phyloP scores from a whole-genome alignment of 164 flowering plant species.

The Vitis rupestris region DNA sequence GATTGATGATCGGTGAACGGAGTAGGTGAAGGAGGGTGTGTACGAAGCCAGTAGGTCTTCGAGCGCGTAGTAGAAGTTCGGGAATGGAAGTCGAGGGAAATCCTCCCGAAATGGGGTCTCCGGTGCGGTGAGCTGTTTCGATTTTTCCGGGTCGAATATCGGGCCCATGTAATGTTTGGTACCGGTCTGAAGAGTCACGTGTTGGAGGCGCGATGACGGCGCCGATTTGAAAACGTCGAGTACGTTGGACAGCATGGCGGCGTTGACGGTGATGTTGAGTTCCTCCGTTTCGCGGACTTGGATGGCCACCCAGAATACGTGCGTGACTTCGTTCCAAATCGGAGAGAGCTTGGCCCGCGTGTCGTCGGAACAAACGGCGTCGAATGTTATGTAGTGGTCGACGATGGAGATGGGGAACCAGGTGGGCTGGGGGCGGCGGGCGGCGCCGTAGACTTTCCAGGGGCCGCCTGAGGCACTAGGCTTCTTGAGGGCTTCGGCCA shows the following conservation, averaged over 20 bases:
- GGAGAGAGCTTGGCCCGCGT: slow-evolving; percentile 23
- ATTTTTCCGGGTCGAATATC: slow-evolving; percentile 9
- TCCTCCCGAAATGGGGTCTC: slow-evolving; percentile 29
- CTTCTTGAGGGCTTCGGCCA: slow-evolving; percentile 34
- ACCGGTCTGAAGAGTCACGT: slow-evolving; percentile 40
- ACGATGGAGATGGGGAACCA: slow-evolving; percentile 36
- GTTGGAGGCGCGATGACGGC: slow-evolving; percentile 15
- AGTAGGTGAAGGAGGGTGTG: slow-evolving; percentile 19
- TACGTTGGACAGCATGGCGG: slow-evolving; percentile 32
- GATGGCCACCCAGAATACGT: slow-evolving; percentile 40
- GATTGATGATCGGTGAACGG: slow-evolving; percentile 35
- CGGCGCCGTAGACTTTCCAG: slow-evolving; percentile 40
- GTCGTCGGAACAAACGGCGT: slow-evolving; percentile 20
- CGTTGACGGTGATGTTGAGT: slow-evolving; percentile 16
- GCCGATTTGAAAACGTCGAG: slow-evolving; percentile 18
- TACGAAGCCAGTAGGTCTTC: slow-evolving; percentile 29
- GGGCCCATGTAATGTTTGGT: slow-evolving; percentile 50
- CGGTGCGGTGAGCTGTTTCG: background rate
- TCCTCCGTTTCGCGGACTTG: slow-evolving; percentile 19
- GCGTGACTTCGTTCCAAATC: slow-evolving; percentile 24
- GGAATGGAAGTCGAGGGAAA: slow-evolving; percentile 23
- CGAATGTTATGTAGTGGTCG: slow-evolving; percentile 24
- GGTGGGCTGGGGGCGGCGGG: slow-evolving; percentile 29
- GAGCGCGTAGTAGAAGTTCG: slow-evolving; percentile 30
- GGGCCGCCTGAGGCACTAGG: slow-evolving; percentile 29